These are phyloP conservation scores for Tulasnella sp. DNA, from an alignment of 768 basidiomycete species.

Conservation along the genomic window DNA sequence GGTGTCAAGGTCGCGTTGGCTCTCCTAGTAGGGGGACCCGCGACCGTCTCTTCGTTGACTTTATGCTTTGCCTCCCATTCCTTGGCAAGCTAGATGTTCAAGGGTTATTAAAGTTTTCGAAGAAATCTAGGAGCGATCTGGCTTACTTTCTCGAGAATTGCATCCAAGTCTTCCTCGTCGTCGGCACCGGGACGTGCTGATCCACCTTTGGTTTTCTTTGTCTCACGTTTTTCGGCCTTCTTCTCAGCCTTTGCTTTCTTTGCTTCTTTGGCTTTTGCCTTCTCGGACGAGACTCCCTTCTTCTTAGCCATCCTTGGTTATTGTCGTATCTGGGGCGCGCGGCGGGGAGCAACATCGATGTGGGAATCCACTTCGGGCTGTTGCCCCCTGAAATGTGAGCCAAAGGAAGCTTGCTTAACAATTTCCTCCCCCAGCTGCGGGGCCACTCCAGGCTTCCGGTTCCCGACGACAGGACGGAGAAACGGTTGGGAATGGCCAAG, in stretches of 20 bases:
- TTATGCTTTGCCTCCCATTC: constrained; percentile 80
- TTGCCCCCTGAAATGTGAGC: no score
- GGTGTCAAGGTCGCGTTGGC: constrained; percentile 82
- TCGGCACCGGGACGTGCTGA: constrained; percentile 49
- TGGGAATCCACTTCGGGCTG: no score
- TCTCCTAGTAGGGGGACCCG: constrained; percentile 79
- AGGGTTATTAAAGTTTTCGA: not conserved
- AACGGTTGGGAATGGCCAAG: no score
- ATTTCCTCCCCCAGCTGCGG: no score
- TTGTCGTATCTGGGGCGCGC: not conserved
- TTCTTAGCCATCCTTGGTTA: constrained; percentile 57
- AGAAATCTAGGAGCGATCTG: constrained; percentile 30
- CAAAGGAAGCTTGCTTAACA: no score
- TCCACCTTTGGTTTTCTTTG: constrained; percentile 47
- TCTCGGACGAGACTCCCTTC: constrained; percentile 46
- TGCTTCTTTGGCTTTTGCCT: constrained; percentile 53
- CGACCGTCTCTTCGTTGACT: constrained; percentile 83
- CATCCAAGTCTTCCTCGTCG: constrained; percentile 72
- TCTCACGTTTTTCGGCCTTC: constrained; percentile 58
- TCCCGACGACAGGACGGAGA: no score
- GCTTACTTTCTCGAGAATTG: constrained; percentile 75
- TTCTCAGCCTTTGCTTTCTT: constrained; percentile 63
- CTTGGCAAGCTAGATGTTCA: constrained; percentile 60
- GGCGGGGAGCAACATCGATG: no score
- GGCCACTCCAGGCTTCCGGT: no score